phyloP scores from a whole-genome alignment of 345 rosid species.

The Brassica rapa region DNA sequence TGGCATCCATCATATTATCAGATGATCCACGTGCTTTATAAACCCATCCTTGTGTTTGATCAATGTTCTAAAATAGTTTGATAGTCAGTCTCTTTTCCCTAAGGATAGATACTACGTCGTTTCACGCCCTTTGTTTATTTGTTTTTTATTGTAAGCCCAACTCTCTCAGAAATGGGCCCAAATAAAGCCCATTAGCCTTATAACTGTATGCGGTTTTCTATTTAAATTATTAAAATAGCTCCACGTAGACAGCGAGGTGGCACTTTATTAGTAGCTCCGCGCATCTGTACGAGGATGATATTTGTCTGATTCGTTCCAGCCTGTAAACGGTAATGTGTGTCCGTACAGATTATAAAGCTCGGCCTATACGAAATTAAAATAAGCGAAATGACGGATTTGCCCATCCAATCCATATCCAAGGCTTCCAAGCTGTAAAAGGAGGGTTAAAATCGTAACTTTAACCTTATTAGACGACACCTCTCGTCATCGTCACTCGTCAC shows the following conservation, averaged over 20 bases:
- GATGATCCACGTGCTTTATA: too few relatives aligned
- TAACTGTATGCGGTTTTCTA: neutral
- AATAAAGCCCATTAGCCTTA: neutral
- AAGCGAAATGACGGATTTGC: conserved; percentile 11
- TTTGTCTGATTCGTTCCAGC: conserved; percentile 42
- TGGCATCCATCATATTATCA: too few relatives aligned
- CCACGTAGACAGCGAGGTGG: conserved; percentile 25
- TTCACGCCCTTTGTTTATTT: neutral
- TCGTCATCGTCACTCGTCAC: conserved; percentile 15
- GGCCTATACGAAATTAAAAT: neutral
- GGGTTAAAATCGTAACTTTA: conserved; percentile 27
- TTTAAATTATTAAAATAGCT: neutral
- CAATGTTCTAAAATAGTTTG: too few relatives aligned
- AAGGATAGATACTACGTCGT: too few relatives aligned
- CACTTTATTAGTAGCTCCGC: neutral
- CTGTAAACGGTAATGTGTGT: conserved; percentile 28
- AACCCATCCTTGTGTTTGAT: too few relatives aligned
- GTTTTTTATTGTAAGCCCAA: neutral
- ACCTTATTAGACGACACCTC: conserved; percentile 28
- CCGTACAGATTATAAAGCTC: conserved; percentile 29
- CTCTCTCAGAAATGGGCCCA: neutral
- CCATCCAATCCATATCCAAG: neutral
- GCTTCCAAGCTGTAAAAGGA: conserved; percentile 9
- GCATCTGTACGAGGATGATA: conserved; percentile 33
- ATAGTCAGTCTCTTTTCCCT: too few relatives aligned